These are phyloP conservation scores for Candida rishiriensis DNA, from an alignment of 805 yeast species.

Conservation along the genomic window DNA sequence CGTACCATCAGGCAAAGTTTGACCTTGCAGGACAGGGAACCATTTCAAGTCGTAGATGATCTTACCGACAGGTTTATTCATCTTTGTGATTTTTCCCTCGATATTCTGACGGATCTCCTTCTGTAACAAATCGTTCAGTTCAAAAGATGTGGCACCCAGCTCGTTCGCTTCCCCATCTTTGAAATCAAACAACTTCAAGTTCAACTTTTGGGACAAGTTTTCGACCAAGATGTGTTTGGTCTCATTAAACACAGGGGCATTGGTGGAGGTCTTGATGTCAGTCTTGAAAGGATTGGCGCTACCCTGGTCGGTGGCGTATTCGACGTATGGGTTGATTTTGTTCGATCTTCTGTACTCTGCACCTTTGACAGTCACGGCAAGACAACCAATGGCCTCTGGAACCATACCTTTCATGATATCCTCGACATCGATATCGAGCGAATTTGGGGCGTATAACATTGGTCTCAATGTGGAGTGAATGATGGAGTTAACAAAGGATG, in stretches of 20 bases:
- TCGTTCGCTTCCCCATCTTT: constrained; percentile 52
- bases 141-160: constrained; percentile 47
- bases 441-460: constrained; percentile 78
- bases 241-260: constrained; percentile 64
- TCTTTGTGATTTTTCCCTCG: constrained; percentile 40
- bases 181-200: constrained; percentile 52
- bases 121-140: constrained; percentile 57
- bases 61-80: constrained; percentile 55
- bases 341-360: constrained; percentile 43
- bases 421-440: constrained; percentile 69
- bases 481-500: constrained; percentile 63
- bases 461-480: constrained; percentile 71
- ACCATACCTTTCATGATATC: constrained; percentile 60
- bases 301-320: constrained; percentile 34
- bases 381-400: constrained; percentile 66
- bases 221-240: constrained; percentile 56
- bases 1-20: constrained; percentile 44
- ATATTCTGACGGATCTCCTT: constrained; percentile 40
- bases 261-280: constrained; percentile 50
- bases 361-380: constrained; percentile 57
- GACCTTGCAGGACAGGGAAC: constrained; percentile 44
- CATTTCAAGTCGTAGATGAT: constrained; percentile 53
- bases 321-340: constrained; percentile 46
- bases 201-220: constrained; percentile 51
- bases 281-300: constrained; percentile 36